A percentile compares a stretch with the other conserved stretches of the same genome.
phyloP scores from a whole-genome alignment of 768 basidiomycete genomes.

The Lactarius akahatsu region DNA sequence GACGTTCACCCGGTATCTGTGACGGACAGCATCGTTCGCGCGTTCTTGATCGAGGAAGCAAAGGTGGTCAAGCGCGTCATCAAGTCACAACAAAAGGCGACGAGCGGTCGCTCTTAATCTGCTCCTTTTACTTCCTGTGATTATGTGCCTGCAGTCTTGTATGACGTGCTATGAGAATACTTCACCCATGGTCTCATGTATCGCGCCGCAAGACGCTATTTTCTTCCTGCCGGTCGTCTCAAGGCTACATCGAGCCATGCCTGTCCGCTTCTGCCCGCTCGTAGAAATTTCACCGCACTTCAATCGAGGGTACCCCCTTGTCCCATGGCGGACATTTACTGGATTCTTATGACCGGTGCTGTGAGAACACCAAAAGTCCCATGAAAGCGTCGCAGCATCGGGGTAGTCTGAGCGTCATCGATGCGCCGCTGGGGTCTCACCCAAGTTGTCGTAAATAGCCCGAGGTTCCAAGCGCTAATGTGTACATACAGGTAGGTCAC shows the following conservation, averaged over 20 bases:
- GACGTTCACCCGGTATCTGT: neutral
- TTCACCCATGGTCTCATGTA: neutral
- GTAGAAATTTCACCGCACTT: neutral
- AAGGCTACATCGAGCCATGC: too few species aligned
- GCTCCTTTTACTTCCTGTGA: neutral
- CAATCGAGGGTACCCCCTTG: neutral
- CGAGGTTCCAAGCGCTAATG: too few species aligned
- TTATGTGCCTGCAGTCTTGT: conserved; percentile 8
- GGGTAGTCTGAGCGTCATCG: too few species aligned
- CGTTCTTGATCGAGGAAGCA: conserved; percentile 99
- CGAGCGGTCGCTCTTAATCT: conserved; percentile 31
- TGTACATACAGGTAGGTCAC: too few species aligned
- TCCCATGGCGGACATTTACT: neutral
- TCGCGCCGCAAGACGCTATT: neutral
- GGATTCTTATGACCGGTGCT: too few species aligned
- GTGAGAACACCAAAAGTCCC: too few species aligned
- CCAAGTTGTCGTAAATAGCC: too few species aligned
- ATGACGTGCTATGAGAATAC: conserved; percentile 10
- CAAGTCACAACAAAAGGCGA: conserved; percentile 72
- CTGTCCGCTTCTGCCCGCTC: too few species aligned
- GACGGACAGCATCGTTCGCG: conserved; percentile 85
- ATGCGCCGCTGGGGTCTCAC: too few species aligned
- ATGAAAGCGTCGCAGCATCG: too few species aligned
- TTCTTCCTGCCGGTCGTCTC: neutral
- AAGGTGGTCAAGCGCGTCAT: conserved; percentile 99